These are phyloP conservation scores for Fusarium secorum DNA, from an alignment of 2,329 filamentous ascomycete species.

Conservation along the genomic window DNA sequence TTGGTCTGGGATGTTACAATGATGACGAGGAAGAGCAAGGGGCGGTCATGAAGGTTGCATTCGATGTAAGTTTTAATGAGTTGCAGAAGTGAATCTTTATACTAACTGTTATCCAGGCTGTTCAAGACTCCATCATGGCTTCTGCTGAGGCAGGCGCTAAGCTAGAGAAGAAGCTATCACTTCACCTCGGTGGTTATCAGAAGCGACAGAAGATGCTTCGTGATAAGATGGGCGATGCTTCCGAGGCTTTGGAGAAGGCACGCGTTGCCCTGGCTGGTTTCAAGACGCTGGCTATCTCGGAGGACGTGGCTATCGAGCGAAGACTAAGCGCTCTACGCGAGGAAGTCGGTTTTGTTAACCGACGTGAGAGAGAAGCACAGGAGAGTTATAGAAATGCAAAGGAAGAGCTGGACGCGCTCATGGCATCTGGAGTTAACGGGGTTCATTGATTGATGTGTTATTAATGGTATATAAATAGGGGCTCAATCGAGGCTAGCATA, in stretches of 20 bases:
- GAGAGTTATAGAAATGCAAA: constrained; percentile 79
- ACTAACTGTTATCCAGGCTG: constrained; percentile 56
- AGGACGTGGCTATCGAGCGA: constrained; percentile 77
- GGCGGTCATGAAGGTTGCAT: constrained; percentile 71
- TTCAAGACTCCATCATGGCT: constrained; percentile 76
- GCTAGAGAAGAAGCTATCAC: constrained; percentile 88
- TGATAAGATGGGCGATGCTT: constrained; percentile 80
- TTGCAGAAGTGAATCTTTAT: neutral
- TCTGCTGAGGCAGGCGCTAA: constrained; percentile 84
- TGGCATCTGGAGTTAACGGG: constrained; percentile 47
- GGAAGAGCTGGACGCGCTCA: constrained; percentile 77
- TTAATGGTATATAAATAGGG: constrained; percentile 36
- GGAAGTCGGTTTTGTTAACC: constrained; percentile 83
- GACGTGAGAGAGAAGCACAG: constrained; percentile 88
- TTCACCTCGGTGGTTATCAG: constrained; percentile 90
- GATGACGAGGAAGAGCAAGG: constrained; percentile 77
- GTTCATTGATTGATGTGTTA: constrained; percentile 45
- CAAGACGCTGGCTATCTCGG: constrained; percentile 77
- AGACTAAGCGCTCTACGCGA: constrained; percentile 78
- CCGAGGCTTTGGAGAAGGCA: constrained; percentile 77
- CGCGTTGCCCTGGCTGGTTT: constrained; percentile 76
- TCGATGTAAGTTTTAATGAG: constrained; percentile 67
- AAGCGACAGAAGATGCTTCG: constrained; percentile 82
- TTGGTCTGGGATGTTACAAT: constrained; percentile 82
- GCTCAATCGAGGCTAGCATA: constrained; percentile 27